These are phyloP conservation scores for Cladorrhinum sp. DNA, from an alignment of 2,329 filamentous ascomycete species.

Conservation along the genomic window DNA sequence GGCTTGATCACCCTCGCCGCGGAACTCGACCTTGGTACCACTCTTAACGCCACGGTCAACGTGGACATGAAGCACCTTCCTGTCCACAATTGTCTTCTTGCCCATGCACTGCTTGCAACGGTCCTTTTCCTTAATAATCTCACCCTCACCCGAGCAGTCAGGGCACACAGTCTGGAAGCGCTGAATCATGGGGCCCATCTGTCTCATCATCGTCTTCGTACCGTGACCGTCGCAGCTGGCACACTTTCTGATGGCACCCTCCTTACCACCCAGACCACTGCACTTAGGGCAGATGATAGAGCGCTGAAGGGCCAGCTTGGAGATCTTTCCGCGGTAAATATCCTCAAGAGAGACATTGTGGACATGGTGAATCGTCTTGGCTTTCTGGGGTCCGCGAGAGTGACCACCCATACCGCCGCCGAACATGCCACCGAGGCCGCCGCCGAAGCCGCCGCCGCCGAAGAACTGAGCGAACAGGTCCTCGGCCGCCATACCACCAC, in stretches of 20 bases:
- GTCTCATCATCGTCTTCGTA: constrained; percentile 99
- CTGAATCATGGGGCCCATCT: constrained; percentile 99
- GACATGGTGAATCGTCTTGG: constrained; percentile 94
- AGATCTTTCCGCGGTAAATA: constrained; percentile 96
- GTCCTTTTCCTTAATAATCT: constrained; percentile 95
- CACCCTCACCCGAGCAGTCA: constrained; percentile 95
- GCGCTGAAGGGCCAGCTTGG: constrained; percentile 94
- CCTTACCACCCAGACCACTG: constrained; percentile 91
- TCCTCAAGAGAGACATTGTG: constrained; percentile 98
- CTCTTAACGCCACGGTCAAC: constrained; percentile 92
- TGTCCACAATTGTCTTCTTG: constrained; percentile 97
- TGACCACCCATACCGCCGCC: constrained; percentile 68
- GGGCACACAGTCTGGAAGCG: constrained; percentile 99
- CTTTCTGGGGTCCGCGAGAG: constrained; percentile 77
- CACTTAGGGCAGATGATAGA: constrained; percentile 96
- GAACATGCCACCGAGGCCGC: constrained; percentile 76
- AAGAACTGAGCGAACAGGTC: constrained; percentile 98
- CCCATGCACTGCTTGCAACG: constrained; percentile 94
- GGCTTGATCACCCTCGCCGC: constrained; percentile 92
- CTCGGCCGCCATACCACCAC: constrained; percentile 87
- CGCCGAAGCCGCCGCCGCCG: constrained; percentile 67
- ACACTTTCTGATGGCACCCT: constrained; percentile 94
- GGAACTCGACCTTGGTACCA: constrained; percentile 96
- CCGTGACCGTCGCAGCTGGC: constrained; percentile 86
- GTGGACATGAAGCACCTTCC: constrained; percentile 97